Evolutionary conservation across 306 rosid species (phyloP), one percentile per base, ranked within the genome.

Genomic region (Abrus precatorius): DNA sequence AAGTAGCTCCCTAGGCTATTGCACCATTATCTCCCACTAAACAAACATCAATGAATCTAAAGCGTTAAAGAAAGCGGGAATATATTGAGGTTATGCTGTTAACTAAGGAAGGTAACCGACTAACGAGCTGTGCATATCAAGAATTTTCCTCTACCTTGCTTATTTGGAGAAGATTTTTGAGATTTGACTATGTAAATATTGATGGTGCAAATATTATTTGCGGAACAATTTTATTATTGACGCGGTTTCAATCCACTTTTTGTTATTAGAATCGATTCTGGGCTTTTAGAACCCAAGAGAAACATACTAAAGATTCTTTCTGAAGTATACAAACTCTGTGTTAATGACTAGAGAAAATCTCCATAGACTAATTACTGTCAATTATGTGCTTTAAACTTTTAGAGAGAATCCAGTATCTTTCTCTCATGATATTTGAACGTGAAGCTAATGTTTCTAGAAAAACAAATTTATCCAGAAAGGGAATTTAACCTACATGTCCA

Each of bases 251-350:
- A 48, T 32, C 55, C 47, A 53, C 48, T 30, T 67, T 77, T 50
- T 64, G 53, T 36, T 30, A n/a, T 67, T 54, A 55, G 75, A 67
- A 77, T 77, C 47, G 66, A 77, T 77, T 77, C 82, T 67, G 34
- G 47, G 4, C 47, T 77, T 54, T 40, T 9, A 77, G 75, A 65
- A 77, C 10, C 68, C 68, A 67, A 53, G 73, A 65, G 33, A 66
- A 52, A 38, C 44, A 41, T 69, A 44, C 53, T 52, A 63, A 52
- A 52, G 74, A 40, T 65, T 67, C 56, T 65, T 41, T 77, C 57
- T 43, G 40, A 43, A 54, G 75, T 66, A 66, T 28, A 41, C 7
- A 52, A 10, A 28, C 11, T 54, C 72, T 41, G 32, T 14, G 80
- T 48, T 62, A 36, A 74, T 57, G 55, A 49, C 48, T 56, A 29